Conservation (phyloP, 352 stramenopile species). For the Chloridella minuta region DNA sequence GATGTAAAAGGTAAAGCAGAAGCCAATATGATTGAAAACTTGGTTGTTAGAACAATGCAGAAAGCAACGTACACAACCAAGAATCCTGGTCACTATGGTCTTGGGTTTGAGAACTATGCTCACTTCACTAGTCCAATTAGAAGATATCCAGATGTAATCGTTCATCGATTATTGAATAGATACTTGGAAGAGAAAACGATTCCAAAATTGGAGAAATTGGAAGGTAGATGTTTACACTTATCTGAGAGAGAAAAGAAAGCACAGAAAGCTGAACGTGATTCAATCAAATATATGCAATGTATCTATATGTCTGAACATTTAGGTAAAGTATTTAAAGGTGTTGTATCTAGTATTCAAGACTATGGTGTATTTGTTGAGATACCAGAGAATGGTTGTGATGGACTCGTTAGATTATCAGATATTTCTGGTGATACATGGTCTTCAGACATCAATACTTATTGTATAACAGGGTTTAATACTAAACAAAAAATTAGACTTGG, state of each 20-base stretch:
- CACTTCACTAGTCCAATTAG: constrained; percentile 24
- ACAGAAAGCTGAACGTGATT: background rate
- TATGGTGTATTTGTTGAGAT: background rate
- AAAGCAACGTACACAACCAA: constrained; percentile 16
- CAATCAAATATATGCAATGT: background rate
- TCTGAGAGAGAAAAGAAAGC: too few relatives aligned
- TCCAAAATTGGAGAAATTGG: background rate
- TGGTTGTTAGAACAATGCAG: constrained; percentile 16
- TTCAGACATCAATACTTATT: too few relatives aligned
- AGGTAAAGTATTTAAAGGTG: background rate
- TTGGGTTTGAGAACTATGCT: constrained; percentile 22
- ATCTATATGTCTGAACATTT: background rate
- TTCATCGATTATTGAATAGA: constrained; percentile 20
- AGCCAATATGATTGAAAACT: background rate
- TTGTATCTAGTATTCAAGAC: background rate
- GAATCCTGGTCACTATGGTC: constrained; percentile 17
- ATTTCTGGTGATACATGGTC: background rate
- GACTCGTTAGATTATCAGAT: background rate
- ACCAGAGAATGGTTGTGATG: background rate
- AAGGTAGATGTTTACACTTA: background rate
- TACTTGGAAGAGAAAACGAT: constrained; percentile 2
- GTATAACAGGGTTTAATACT: background rate
- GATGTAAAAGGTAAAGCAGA: constrained; percentile 10
- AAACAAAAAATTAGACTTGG: background rate
- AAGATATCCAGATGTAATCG: constrained; percentile 22